Evolutionary conservation across 78 protist species (phyloP).

Genomic region (Dictyostelium capitatum): DNA sequence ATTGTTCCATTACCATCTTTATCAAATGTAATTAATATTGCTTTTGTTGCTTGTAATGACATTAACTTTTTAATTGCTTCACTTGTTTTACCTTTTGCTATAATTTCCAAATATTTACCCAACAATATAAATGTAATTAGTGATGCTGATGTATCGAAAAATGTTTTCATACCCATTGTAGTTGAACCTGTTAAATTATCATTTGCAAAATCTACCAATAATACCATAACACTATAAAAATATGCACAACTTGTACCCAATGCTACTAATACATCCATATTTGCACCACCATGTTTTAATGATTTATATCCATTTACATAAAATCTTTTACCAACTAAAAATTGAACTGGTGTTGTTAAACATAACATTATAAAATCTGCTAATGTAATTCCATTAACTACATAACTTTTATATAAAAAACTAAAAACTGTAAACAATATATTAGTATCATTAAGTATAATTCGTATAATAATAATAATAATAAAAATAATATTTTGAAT

Average conservation of each 20-base stretch:
- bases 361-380: constrained; percentile 71
- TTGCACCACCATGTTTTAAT: constrained; percentile 85
- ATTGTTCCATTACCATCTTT: background rate
- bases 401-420: constrained; percentile 19
- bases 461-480: background rate
- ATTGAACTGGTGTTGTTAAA: constrained; percentile 88
- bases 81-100: constrained; percentile 94
- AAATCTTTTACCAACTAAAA: constrained; percentile 87
- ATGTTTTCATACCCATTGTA: constrained; percentile 49
- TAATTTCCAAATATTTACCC: constrained; percentile 93
- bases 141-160: constrained; percentile 83
- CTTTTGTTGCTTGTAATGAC: constrained; percentile 82
- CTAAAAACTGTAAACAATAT: constrained; percentile 50
- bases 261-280: constrained; percentile 95
- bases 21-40: constrained; percentile 48
- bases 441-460: no score
- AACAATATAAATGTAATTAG: constrained; percentile 93
- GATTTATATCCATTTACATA: constrained; percentile 84
- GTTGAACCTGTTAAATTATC: background rate
- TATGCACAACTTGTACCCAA: constrained; percentile 94
- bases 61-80: constrained; percentile 87
- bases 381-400: constrained; percentile 48
- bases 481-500: background rate
- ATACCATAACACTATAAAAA: constrained; percentile 85
- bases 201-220: constrained; percentile 28